Evolutionary conservation across 352 stramenopile species (phyloP).

Genomic region (Peronospora destructor): DNA sequence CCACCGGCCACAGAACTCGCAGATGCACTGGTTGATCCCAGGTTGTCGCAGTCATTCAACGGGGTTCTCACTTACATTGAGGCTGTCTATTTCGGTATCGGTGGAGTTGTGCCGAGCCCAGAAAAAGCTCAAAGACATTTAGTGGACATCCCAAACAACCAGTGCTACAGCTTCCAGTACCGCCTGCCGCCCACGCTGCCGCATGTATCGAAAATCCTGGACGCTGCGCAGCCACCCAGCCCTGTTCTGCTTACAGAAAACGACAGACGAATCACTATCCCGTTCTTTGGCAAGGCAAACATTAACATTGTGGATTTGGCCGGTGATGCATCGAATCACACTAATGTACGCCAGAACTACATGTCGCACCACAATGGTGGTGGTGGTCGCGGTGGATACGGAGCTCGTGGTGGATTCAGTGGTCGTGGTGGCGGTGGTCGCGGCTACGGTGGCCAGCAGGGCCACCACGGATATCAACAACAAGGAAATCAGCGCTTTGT

Average conservation of each 20-base stretch:
- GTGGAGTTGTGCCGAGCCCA: conserved; percentile 63
- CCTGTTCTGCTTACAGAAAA: conserved; percentile 46
- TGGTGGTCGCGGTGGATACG: conserved; percentile 21
- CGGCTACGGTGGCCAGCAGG: conserved; percentile 24
- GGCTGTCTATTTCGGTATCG: conserved; percentile 66
- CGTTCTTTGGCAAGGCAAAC: conserved; percentile 77
- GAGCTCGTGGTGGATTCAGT: conserved; percentile 27
- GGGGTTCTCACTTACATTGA: conserved; percentile 70
- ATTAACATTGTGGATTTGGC: conserved; percentile 84
- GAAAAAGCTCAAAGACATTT: conserved; percentile 67
- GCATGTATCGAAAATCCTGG: conserved; percentile 56
- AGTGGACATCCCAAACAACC: conserved; percentile 79
- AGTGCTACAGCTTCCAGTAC: conserved; percentile 84
- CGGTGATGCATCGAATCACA: conserved; percentile 37
- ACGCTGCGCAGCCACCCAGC: conserved; percentile 35
- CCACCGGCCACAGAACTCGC: conserved; percentile 36
- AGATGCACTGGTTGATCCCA: conserved; percentile 40
- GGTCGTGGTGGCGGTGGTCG: conserved; percentile 14
- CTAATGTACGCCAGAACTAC: conserved; percentile 54
- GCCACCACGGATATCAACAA: conserved; percentile 16
- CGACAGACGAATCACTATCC: conserved; percentile 66
- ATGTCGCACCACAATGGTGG: conserved; percentile 35
- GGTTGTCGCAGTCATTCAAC: conserved; percentile 58
- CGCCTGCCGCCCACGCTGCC: conserved; percentile 38
- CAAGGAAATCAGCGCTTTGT: conserved; percentile 32